Evolutionary conservation across 768 basidiomycete genomes (phyloP).

Genomic region (Lentinula edodes): DNA sequence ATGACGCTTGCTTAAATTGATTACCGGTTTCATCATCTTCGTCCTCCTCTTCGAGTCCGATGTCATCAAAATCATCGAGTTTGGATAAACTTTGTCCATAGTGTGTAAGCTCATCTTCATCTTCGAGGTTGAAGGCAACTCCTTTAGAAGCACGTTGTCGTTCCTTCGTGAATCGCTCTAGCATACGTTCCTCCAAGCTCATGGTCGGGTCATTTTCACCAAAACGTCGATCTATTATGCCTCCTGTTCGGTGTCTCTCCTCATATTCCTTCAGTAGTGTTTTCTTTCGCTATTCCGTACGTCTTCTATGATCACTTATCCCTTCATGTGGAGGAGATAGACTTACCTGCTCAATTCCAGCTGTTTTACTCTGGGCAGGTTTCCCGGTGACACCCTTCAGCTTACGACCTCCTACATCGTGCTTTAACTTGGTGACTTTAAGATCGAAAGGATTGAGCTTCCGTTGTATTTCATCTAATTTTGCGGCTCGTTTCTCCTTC

Average conservation of each 20-base stretch:
- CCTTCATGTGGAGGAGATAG: background rate
- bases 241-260: constrained; percentile 75
- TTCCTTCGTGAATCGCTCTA: constrained; percentile 92
- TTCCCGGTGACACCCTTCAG: constrained; percentile 77
- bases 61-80: constrained; percentile 65
- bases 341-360: constrained; percentile 81
- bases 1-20: constrained; percentile 4
- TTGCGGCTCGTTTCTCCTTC: constrained; percentile 75
- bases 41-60: constrained; percentile 55
- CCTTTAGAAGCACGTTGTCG: constrained; percentile 75
- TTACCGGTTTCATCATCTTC: constrained; percentile 44
- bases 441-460: constrained; percentile 92
- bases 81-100: constrained; percentile 86
- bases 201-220: constrained; percentile 92
- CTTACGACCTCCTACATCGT: constrained; percentile 86
- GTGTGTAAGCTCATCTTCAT: constrained; percentile 87
- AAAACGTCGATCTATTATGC: constrained; percentile 90
- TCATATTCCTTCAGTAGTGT: constrained; percentile 85
- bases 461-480: constrained; percentile 77
- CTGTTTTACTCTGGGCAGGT: constrained; percentile 86
- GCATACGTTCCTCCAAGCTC: constrained; percentile 94
- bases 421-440: constrained; percentile 87
- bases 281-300: constrained; percentile 64
- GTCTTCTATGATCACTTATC: constrained; percentile 1
- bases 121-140: constrained; percentile 82